Evolutionary conservation across 2,329 filamentous ascomycete species (phyloP).

Genomic region (Immersiporthe knoxdaviesiana): DNA sequence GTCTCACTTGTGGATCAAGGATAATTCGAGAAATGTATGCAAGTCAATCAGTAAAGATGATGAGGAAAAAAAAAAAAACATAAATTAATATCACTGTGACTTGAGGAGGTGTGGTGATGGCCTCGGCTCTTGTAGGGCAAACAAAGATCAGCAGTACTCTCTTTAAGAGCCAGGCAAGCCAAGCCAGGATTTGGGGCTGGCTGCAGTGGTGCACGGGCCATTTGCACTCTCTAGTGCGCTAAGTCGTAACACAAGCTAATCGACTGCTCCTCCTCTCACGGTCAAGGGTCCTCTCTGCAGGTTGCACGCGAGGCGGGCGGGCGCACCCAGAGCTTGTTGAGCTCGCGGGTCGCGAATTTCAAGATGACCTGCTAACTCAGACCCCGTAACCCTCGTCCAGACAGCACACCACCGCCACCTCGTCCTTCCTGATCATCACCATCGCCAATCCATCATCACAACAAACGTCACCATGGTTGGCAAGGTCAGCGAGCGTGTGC

Average conservation of each 20-base stretch:
- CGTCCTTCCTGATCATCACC: slow-evolving; percentile 9
- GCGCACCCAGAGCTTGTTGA: slow-evolving; percentile 22
- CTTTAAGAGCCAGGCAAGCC: not conserved
- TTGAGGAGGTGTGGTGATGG: slow-evolving; percentile 1
- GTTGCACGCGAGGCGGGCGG: slow-evolving; percentile 22
- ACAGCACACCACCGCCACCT: slow-evolving; percentile 11
- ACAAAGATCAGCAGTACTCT: not conserved
- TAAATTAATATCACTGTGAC: not conserved
- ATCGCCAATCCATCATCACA: slow-evolving; percentile 31
- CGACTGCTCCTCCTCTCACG: not conserved
- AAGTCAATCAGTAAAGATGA: not conserved
- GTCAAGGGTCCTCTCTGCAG: not conserved
- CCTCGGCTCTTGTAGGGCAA: not conserved
- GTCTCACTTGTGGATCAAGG: not conserved
- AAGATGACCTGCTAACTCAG: slow-evolving; percentile 15
- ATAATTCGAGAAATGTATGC: fast-evolving
- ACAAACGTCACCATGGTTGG: slow-evolving; percentile 55
- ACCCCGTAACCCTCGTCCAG: not conserved
- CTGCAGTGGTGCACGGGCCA: not conserved
- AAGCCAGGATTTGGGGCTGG: not conserved
- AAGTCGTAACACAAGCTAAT: not conserved
- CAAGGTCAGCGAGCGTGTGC: slow-evolving; percentile 67
- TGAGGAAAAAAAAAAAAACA: not conserved
- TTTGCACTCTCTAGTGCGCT: not conserved
- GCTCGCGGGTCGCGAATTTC: slow-evolving; percentile 24